phyloP scores from a whole-genome alignment of 805 yeast species.

The Komagataella pastoris region DNA sequence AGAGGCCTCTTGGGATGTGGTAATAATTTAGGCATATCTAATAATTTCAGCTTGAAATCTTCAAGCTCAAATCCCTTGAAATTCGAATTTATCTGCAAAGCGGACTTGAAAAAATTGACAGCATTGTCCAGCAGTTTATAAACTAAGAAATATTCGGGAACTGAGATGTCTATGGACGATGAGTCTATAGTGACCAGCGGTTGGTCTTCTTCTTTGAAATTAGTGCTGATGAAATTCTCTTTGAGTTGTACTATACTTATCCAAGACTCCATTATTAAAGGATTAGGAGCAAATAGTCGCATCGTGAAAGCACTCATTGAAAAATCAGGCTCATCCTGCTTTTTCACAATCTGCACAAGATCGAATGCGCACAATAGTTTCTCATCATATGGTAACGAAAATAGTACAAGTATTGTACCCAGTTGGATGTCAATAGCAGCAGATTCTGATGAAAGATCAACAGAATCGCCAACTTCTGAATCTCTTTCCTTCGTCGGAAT shows the following conservation, averaged over 20 bases:
- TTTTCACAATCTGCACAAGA: not conserved
- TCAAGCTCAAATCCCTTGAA: constrained; percentile 11
- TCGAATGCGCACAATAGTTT: not conserved
- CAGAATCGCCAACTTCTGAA: not conserved
- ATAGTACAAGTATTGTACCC: not conserved
- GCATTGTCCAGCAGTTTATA: constrained; percentile 73
- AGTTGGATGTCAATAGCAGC: not conserved
- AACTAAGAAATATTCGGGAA: constrained; percentile 67
- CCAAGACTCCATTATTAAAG: not conserved
- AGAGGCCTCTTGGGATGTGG: constrained; percentile 24
- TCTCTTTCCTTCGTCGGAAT: not conserved
- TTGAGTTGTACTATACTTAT: not conserved
- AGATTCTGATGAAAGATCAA: not conserved
- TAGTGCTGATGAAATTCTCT: not conserved
- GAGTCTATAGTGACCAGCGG: not conserved
- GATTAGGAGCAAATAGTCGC: not conserved
- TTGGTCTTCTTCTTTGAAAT: not conserved
- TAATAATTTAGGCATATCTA: constrained; percentile 20
- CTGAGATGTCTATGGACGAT: constrained; percentile 15
- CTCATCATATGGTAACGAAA: not conserved
- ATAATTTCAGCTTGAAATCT: constrained; percentile 14
- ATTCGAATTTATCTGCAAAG: constrained; percentile 44
- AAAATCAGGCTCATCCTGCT: not conserved
- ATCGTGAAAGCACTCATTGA: not conserved
- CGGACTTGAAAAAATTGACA: constrained; percentile 53